Conservation (phyloP, 805 yeast genomes). For the Teunomyces barrocoloradensis region DNA sequence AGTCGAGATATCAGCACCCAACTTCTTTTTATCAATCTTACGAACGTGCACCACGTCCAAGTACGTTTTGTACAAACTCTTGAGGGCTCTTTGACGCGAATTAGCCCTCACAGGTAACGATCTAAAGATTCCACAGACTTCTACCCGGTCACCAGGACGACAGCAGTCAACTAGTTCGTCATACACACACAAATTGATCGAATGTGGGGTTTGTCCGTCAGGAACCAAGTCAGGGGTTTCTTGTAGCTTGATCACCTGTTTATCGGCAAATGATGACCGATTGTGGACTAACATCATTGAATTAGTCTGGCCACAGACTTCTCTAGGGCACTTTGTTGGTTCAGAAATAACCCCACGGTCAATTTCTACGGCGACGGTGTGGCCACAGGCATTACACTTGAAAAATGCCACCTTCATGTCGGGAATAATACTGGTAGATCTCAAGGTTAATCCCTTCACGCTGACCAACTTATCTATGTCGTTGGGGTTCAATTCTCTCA, state of each 20-base stretch:
- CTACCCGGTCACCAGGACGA: constrained; percentile 95
- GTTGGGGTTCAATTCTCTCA: constrained; percentile 18
- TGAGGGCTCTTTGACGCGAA: constrained; percentile 78
- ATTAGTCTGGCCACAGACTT: constrained; percentile 73
- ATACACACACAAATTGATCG: constrained; percentile 88
- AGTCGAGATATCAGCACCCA: constrained; percentile 79
- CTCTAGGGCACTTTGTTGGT: constrained; percentile 91
- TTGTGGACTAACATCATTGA: constrained; percentile 92
- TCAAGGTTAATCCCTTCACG: constrained; percentile 84
- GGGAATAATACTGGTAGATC: constrained; percentile 90
- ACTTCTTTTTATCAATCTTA: constrained; percentile 75
- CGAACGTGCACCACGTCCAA: constrained; percentile 91
- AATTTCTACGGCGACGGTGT: constrained; percentile 85
- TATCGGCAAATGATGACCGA: constrained; percentile 89
- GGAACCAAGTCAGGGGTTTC: constrained; percentile 97
- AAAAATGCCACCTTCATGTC: constrained; percentile 98
- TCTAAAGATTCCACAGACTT: constrained; percentile 92
- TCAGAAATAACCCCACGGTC: constrained; percentile 94
- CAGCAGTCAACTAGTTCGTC: constrained; percentile 94
- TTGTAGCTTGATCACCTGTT: constrained; percentile 89
- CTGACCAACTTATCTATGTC: constrained; percentile 79
- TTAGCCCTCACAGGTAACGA: constrained; percentile 89
- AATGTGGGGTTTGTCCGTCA: constrained; percentile 98
- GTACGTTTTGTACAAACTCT: constrained; percentile 85
- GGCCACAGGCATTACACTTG: constrained; percentile 92